Conservation (phyloP, 257 asterid genomes). For the Scutellaria galericulata region DNA sequence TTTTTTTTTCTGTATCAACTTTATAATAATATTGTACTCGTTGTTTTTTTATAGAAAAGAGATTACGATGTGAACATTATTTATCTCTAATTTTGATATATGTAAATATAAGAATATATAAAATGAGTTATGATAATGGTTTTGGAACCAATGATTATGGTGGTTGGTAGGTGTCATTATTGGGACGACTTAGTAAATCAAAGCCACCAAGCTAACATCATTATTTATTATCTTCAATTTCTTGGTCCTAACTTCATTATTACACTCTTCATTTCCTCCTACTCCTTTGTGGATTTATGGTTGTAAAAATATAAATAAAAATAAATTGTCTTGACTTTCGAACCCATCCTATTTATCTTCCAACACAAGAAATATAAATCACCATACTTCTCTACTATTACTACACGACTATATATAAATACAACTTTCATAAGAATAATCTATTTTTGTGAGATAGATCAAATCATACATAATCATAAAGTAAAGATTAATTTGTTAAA, state of each 20-base stretch:
- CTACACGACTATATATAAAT: too few relatives aligned
- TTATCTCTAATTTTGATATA: too few relatives aligned
- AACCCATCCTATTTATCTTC: constrained; percentile 26
- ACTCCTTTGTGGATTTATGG: constrained; percentile 12
- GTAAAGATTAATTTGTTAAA: too few relatives aligned
- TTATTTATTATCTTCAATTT: constrained; percentile 17
- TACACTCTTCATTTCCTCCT: constrained; percentile 2
- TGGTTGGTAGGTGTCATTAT: constrained; percentile 49
- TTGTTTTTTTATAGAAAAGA: too few relatives aligned
- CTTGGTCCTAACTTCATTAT: constrained; percentile 26
- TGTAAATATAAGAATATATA: too few relatives aligned
- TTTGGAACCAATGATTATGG: constrained; percentile 46
- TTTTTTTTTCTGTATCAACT: too few relatives aligned
- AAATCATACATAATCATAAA: too few relatives aligned
- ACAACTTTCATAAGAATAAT: too few relatives aligned
- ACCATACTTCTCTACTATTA: not conserved
- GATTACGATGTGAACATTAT: too few relatives aligned
- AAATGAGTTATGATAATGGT: constrained; percentile 30
- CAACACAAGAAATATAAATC: constrained; percentile 14
- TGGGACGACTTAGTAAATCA: constrained; percentile 51
- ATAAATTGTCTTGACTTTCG: constrained; percentile 23
- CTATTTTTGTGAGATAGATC: too few relatives aligned
- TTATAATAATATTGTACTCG: too few relatives aligned
- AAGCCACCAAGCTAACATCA: constrained; percentile 32
- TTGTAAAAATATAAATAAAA: not conserved